A percentile compares a stretch with the other conserved stretches of the same genome.
These are phyloP conservation scores for Ramularia collo-cygni DNA, from an alignment of 2,329 filamentous ascomycete genomes.

Conservation along the genomic window DNA sequence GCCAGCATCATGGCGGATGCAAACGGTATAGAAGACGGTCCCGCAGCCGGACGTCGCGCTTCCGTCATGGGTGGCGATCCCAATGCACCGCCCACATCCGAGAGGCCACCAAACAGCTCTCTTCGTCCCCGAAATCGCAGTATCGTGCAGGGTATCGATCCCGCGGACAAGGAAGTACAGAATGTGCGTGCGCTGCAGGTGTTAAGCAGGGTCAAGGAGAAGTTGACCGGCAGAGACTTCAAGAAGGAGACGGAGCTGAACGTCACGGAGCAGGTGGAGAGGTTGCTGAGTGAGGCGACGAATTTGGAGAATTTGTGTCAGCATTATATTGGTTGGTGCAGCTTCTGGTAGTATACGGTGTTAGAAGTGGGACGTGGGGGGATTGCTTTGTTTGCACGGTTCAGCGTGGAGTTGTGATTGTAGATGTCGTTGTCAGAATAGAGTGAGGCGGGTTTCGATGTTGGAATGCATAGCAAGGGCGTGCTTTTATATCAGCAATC, in stretches of 20 bases:
- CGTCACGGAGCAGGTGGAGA: slow-evolving; percentile 84
- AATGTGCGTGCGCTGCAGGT: slow-evolving; percentile 92
- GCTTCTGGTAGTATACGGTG: slow-evolving; percentile 66
- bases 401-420: too few species aligned
- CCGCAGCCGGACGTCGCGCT: slow-evolving; percentile 22
- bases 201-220: slow-evolving; percentile 84
- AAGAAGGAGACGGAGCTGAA: slow-evolving; percentile 77
- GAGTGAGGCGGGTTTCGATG: too few species aligned
- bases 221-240: slow-evolving; percentile 90
- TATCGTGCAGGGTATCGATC: slow-evolving; percentile 28
- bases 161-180: slow-evolving; percentile 62
- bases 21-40: slow-evolving; percentile 9
- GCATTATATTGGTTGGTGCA: slow-evolving; percentile 98
- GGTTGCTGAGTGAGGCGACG: slow-evolving; percentile 88
- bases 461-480: too few species aligned
- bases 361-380: too few species aligned
- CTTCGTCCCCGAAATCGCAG: slow-evolving; percentile 27
- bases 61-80: slow-evolving; percentile 28
- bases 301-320: slow-evolving; percentile 97
- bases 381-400: too few species aligned
- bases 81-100: slow-evolving; percentile 16
- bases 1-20: slow-evolving; percentile 51
- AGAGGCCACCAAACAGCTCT: slow-evolving; percentile 19
- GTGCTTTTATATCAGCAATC: too few species aligned
- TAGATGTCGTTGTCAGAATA: too few species aligned